phyloP scores from a whole-genome alignment of 352 stramenopile species.

The Pythium volutum region DNA sequence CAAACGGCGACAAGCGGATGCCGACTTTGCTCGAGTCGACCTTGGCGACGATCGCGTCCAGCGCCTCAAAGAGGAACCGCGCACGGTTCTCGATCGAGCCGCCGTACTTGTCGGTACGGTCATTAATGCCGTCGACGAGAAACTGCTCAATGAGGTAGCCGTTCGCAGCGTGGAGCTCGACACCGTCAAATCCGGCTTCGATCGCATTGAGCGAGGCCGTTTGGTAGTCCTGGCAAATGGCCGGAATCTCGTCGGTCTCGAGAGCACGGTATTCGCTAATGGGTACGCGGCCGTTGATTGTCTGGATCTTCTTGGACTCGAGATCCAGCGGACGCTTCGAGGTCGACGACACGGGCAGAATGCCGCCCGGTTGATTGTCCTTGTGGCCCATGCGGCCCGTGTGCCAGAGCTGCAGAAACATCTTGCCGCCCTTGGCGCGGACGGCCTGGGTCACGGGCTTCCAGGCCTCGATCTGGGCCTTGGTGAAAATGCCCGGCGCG shows the following conservation, averaged over 20 bases:
- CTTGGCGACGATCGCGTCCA: conserved; percentile 36
- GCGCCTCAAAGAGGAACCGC: conserved; percentile 46
- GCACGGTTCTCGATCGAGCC: conserved; percentile 62
- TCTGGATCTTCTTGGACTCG: neutral
- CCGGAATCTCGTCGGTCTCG: conserved; percentile 53
- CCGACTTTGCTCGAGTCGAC: conserved; percentile 31
- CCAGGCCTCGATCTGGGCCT: conserved; percentile 13
- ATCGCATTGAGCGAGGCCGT: conserved; percentile 30
- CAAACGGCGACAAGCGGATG: conserved; percentile 25
- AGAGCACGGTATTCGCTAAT: conserved; percentile 37
- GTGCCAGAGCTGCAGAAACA: conserved; percentile 75
- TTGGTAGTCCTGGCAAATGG: conserved; percentile 55
- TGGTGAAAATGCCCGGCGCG: conserved; percentile 28
- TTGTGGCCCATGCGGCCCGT: conserved; percentile 51
- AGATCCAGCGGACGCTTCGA: conserved; percentile 19
- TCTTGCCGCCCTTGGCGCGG: neutral
- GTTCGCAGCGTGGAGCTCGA: conserved; percentile 79
- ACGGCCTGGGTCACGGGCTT: neutral
- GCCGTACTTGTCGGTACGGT: conserved; percentile 68
- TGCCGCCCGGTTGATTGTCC: conserved; percentile 24
- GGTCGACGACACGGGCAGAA: conserved; percentile 33
- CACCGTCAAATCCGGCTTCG: conserved; percentile 35
- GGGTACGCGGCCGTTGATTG: conserved; percentile 18
- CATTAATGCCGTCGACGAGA: conserved; percentile 55
- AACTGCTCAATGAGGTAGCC: conserved; percentile 89